A percentile compares a stretch with the other conserved stretches of the same genome.
These are phyloP conservation scores for Lactarius deliciosus DNA, from an alignment of 768 basidiomycete species.

Conservation along the genomic window DNA sequence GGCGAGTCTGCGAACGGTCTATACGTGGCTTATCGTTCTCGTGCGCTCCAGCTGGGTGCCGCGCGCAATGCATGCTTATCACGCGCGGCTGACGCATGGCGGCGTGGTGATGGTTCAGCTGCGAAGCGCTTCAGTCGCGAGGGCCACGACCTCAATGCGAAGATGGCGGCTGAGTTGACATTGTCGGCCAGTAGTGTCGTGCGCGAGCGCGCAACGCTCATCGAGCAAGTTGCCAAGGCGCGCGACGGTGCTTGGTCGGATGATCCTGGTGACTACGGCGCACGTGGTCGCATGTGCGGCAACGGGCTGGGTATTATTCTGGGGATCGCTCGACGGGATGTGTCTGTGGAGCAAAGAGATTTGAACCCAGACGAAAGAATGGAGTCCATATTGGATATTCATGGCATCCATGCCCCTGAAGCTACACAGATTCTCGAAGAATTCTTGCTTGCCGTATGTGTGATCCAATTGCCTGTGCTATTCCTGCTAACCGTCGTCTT, in stretches of 20 bases:
- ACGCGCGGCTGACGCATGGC: slow-evolving; percentile 94
- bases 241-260: slow-evolving; percentile 79
- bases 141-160: slow-evolving; percentile 89
- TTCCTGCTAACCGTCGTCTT: not conserved
- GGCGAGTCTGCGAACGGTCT: slow-evolving; percentile 75
- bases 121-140: slow-evolving; percentile 94
- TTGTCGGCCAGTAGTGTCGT: slow-evolving; percentile 85
- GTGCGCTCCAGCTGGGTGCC: slow-evolving; percentile 88
- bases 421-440: slow-evolving; percentile 88
- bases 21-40: slow-evolving; percentile 87
- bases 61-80: slow-evolving; percentile 93
- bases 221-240: slow-evolving; percentile 71
- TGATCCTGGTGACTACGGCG: slow-evolving; percentile 75
- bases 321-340: slow-evolving; percentile 71
- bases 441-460: slow-evolving; percentile 81
- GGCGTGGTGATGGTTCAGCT: slow-evolving; percentile 90
- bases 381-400: slow-evolving; percentile 84
- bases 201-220: slow-evolving; percentile 71
- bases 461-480: not conserved
- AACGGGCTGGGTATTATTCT: slow-evolving; percentile 83
- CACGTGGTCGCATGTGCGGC: slow-evolving; percentile 72
- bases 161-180: slow-evolving; percentile 85
- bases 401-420: slow-evolving; percentile 92
- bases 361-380: slow-evolving; percentile 84
- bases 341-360: slow-evolving; percentile 51